Conservation (phyloP, 257 asterid species). For the Nicotiana attenuata region DNA sequence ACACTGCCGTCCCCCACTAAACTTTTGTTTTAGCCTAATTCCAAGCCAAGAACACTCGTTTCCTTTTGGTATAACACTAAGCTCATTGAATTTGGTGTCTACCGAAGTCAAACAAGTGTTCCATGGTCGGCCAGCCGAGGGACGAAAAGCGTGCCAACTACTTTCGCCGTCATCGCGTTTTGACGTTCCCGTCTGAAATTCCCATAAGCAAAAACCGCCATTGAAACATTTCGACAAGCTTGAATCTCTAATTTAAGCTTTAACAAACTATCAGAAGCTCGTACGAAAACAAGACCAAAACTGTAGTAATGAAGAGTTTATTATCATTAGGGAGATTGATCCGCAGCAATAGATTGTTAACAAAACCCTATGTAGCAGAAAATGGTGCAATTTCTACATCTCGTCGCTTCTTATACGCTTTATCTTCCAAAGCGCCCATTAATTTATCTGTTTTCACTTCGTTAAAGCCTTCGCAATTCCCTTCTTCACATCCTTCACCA, state of each 20-base stretch:
- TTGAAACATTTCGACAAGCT: too few species aligned
- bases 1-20: too few species aligned
- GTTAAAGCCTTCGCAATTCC: constrained; percentile 13
- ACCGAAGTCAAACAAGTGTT: too few species aligned
- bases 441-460: constrained; percentile 17
- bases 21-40: too few species aligned
- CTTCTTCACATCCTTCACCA: constrained; percentile 19
- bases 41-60: too few species aligned
- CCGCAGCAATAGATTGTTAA: constrained; percentile 18
- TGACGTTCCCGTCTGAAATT: too few species aligned
- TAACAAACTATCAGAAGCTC: background rate
- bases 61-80: too few species aligned
- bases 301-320: constrained; percentile 35
- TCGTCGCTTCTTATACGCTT: constrained; percentile 30
- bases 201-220: too few species aligned
- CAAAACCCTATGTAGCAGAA: constrained; percentile 24
- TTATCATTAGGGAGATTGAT: constrained; percentile 25
- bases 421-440: constrained; percentile 18
- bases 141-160: too few species aligned
- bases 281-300: background rate
- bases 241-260: background rate
- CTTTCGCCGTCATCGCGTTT: too few species aligned
- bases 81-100: too few species aligned
- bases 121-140: too few species aligned
- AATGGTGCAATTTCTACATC: constrained; percentile 13